Base-by-base conservation (phyloP, 225 moss, liverwort and hornwort species). In the Straminergon stramineum region DNA sequence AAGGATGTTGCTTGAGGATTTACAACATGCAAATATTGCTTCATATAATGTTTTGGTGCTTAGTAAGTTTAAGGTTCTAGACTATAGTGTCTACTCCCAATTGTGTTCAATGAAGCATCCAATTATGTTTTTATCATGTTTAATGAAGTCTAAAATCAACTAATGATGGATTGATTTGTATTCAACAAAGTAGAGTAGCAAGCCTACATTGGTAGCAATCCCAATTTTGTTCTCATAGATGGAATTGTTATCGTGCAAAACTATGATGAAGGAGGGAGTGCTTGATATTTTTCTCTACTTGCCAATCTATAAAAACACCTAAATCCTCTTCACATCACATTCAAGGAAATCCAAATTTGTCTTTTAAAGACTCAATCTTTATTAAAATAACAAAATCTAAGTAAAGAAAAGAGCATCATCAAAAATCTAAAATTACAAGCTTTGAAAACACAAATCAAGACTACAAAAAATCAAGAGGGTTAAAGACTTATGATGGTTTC, bases 201-300 rank as follows among this genome's bases (percentile, higher is more conserved):
- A 60, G 45, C 16, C 45, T 87, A 97, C 94, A 94, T 96, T 99
- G 27, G 97, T 93, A 71, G 96, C 95, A 84, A 95, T 95, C 83
- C 96, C 96, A 68, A 97, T 94, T 93, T 99, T 95, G 68, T 95
- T 97, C 79, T 96, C 93, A 82, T 96, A 97, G 66, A 97, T 99
- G 56, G 95, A 93, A 87, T 90, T 95, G 68, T 99, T 96, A 84
- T 96, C 91, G 27, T 94, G 94, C 60, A 93, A 96, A 55, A 97
- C 97, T 5, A 96, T 97, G 5, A 99, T 95, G 76, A 99, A 96
- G 92, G 94, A 97, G 15, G 95, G 95, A 11, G 94, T 97, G 91
- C 96, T 96, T 75, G 93, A 96, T 95, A 99, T 96, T 53, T 41
- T 51, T 57, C 20, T 51, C 84, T 48, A 30, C 11, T 74, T 16